Evolutionary conservation across 2,329 filamentous ascomycete species (phyloP), one percentile per base, ranked within the genome.

Genomic region (Zopfia rhizophila): DNA sequence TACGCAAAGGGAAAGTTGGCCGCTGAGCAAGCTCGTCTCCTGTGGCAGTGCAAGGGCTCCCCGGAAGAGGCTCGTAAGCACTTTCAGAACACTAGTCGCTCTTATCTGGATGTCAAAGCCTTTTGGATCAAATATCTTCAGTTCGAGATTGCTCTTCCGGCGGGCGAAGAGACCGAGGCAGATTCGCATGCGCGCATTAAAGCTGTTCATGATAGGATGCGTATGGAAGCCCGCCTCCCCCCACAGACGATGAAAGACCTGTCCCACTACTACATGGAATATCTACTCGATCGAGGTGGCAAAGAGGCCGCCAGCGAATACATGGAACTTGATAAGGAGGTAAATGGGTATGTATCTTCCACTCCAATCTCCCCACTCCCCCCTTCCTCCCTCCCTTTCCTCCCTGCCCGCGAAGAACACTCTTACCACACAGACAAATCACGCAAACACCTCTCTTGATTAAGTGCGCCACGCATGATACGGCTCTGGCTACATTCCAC

Each of bases 61-160:
- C 78, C 85, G 1, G 87, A 90, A 7, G 90, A 93, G 61, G 92
- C 92, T 27, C 88, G 94, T 19, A 83, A 88, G 40, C 84, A 96
- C 1, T 97, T 93, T 75, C 76, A 85, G 51, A 88, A 87, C 72
- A 93, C 96, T 60, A 81, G 89, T 44, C 86, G 91, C 66, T 90
- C 86, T 79, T 96, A 95, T 68, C 80, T 87, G 2, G 90, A 94
- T 66, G 96, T 91, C 70, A 83, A 86, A 23, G 79, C 89, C 30
- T 97, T 97, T 78, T 99, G 94, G 93, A 80, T 86, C 58, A 89
- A 84, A 63, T 97, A 91, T 79, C 82, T 97, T 42, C 79, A 88
- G 47, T 96, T 99, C 65, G 94, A 99, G 75, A 78, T 95, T 36
- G 85, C 89, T 45, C 92, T 96, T 69, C 88, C 90, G 8, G 87